Percentiles rank a stretch among this genome's conserved stretches.
phyloP scores from a whole-genome alignment of 805 yeast species.

The Teunomyces funiuensis region DNA sequence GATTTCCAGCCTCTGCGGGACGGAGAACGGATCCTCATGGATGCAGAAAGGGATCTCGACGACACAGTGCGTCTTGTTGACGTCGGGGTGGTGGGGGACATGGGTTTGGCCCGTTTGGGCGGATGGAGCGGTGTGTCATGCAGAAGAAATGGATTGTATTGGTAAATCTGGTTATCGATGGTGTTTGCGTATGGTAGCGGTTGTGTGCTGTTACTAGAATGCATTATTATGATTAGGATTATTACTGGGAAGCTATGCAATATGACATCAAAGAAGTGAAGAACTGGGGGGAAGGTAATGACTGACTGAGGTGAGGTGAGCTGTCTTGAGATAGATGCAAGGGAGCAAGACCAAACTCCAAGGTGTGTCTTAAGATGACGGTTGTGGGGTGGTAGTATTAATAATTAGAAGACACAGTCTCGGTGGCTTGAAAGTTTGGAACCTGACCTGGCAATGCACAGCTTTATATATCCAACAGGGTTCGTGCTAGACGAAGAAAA shows the following conservation, averaged over 20 bases:
- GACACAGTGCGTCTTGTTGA: slow-evolving; percentile 1
- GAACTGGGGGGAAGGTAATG: slow-evolving; percentile 13
- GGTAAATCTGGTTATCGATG: slow-evolving; percentile 23
- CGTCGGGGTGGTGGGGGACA: neutral
- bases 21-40: neutral
- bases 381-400: neutral
- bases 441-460: no score
- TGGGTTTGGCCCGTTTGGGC: slow-evolving; percentile 8
- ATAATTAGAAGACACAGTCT: neutral
- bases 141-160: slow-evolving; percentile 16
- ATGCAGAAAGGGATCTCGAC: slow-evolving; percentile 1
- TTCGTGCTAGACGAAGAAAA: neutral
- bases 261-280: slow-evolving; percentile 11
- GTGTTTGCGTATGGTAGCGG: slow-evolving; percentile 24
- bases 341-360: neutral
- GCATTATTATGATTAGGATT: slow-evolving; percentile 10
- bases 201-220: slow-evolving; percentile 17
- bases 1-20: neutral
- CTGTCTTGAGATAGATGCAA: neutral
- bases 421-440: no score
- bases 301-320: slow-evolving; percentile 27
- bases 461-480: no score
- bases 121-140: slow-evolving; percentile 4
- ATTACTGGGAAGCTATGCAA: neutral
- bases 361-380: neutral